Evolutionary conservation across 768 basidiomycete species (phyloP).

Genomic region (Crucibulum laeve): DNA sequence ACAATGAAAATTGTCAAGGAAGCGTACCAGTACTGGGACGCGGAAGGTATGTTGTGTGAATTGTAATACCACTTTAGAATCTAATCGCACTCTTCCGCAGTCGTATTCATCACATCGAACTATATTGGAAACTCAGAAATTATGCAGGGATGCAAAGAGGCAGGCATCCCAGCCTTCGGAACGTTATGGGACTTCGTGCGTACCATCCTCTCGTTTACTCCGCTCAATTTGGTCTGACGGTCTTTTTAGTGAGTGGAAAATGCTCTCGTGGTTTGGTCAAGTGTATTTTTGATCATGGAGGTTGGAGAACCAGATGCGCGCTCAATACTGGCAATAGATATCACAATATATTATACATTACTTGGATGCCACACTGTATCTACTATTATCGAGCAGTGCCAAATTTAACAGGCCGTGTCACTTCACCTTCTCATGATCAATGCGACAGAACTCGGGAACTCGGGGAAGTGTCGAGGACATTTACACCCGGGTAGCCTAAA

Average conservation of each 20-base stretch:
- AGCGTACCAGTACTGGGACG: slow-evolving; percentile 62
- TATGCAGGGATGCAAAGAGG: slow-evolving; percentile 72
- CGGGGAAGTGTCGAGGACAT: background rate
- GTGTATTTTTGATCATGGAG: slow-evolving; percentile 16
- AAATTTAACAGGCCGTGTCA: slow-evolving; percentile 14
- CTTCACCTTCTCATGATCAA: slow-evolving; percentile 1
- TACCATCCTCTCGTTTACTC: slow-evolving; percentile 7
- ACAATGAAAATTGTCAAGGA: slow-evolving; percentile 74
- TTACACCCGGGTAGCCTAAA: slow-evolving; percentile 1
- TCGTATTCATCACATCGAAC: slow-evolving; percentile 86
- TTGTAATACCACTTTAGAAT: slow-evolving; percentile 1
- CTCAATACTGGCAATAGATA: slow-evolving; percentile 20
- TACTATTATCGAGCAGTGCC: slow-evolving; percentile 19
- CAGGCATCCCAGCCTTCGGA: slow-evolving; percentile 63
- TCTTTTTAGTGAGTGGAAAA: slow-evolving; percentile 15
- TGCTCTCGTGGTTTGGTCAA: slow-evolving; percentile 8
- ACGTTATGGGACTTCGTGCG: slow-evolving; percentile 68
- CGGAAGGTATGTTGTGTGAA: slow-evolving; percentile 45
- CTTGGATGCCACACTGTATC: slow-evolving; percentile 25
- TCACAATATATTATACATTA: slow-evolving; percentile 18
- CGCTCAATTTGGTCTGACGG: slow-evolving; percentile 8
- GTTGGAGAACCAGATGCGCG: slow-evolving; percentile 13
- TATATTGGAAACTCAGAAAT: slow-evolving; percentile 74
- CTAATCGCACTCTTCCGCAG: slow-evolving; percentile 22
- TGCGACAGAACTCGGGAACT: background rate